Evolutionary conservation across 306 rosid species (phyloP).

Genomic region (Gynostemma pentaphyllum): DNA sequence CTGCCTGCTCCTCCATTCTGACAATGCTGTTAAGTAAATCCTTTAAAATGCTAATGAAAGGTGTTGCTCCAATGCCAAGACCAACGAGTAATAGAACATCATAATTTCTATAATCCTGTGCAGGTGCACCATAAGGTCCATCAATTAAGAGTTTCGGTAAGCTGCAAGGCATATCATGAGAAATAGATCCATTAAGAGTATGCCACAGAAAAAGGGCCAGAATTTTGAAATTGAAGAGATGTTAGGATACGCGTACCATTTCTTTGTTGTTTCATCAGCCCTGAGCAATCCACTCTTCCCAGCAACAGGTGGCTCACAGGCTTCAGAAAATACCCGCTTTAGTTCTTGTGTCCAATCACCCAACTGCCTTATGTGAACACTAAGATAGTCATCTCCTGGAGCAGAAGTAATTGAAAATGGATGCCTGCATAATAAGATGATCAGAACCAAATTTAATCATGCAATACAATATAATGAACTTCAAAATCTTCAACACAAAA

Average conservation of each 20-base stretch:
- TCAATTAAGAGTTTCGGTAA: constrained; percentile 90
- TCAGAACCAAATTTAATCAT: background rate
- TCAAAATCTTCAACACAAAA: background rate
- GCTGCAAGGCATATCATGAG: constrained; percentile 29
- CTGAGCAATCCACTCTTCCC: constrained; percentile 97
- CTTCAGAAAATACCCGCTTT: constrained; percentile 81
- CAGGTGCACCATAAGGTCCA: constrained; percentile 98
- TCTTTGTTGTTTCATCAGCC: constrained; percentile 95
- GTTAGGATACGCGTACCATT: constrained; percentile 33
- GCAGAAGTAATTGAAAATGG: constrained; percentile 98
- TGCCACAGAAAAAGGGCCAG: background rate
- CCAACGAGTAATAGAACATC: constrained; percentile 93
- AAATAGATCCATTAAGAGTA: background rate
- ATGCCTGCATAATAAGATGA: constrained; percentile 46
- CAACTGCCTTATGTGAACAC: constrained; percentile 96
- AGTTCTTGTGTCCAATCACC: constrained; percentile 99
- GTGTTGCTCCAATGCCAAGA: constrained; percentile 98
- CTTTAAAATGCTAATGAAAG: constrained; percentile 90
- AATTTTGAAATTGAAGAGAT: constrained; percentile 7
- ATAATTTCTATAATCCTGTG: constrained; percentile 82
- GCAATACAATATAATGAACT: background rate
- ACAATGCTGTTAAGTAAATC: constrained; percentile 87
- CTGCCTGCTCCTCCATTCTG: constrained; percentile 92
- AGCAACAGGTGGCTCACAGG: constrained; percentile 80
- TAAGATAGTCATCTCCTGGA: constrained; percentile 96